Evolutionary conservation across 2,329 filamentous ascomycete species (phyloP).

Genomic region (Neofusicoccum sp.): DNA sequence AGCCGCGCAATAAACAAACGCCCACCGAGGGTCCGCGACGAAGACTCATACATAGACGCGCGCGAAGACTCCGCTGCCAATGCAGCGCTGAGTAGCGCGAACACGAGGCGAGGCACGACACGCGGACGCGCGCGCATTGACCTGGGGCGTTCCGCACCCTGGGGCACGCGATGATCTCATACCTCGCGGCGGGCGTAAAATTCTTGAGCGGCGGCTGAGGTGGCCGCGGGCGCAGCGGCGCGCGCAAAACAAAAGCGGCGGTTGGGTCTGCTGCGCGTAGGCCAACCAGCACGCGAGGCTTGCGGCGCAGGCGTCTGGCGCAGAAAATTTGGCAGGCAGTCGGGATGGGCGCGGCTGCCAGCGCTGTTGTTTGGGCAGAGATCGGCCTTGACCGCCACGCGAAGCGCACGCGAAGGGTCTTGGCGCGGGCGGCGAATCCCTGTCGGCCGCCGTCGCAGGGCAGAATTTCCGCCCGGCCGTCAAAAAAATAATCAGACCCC

Average conservation of each 20-base stretch:
- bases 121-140: constrained; percentile 6
- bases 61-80: not conserved
- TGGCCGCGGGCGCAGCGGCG: not conserved
- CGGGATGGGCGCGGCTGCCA: not conserved
- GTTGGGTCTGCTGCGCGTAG: not conserved
- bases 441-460: not conserved
- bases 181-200: constrained; percentile 10
- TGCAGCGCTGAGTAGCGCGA: too few relatives aligned
- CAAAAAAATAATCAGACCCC: constrained; percentile 18
- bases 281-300: not conserved
- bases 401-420: not conserved
- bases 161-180: constrained; percentile 13
- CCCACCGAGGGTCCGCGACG: not conserved
- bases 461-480: constrained; percentile 19
- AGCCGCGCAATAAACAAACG: not conserved
- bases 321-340: constrained; percentile 5
- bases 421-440: not conserved
- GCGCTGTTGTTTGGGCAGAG: constrained; percentile 1
- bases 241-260: not conserved
- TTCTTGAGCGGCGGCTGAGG: not conserved
- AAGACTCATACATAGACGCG: not conserved
- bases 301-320: not conserved
- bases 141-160: constrained; percentile 4
- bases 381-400: constrained; percentile 6
- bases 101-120: not conserved